Evolutionary conservation across 2,329 filamentous ascomycete genomes (phyloP), one percentile per base, ranked within the genome.

Genomic region (Beauveria caledonica): DNA sequence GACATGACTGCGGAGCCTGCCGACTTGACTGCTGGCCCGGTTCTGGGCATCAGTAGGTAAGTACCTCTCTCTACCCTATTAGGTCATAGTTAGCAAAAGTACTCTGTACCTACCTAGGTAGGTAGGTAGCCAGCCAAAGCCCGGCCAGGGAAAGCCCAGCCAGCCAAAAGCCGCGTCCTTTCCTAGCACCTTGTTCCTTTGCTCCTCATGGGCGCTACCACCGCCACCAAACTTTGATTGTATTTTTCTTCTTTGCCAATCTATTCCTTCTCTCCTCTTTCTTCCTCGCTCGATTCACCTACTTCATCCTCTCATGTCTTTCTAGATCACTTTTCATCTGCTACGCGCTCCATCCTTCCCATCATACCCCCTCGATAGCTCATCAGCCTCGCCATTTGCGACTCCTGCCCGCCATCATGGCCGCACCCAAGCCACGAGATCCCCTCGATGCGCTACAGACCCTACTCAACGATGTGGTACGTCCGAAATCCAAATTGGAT

Each of bases 391-490:
- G n/a, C 48, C 45, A 23, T 50, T 53, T 60, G 58, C 58, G 58
- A 44, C 58, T 53, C 49, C 49, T 15, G 25, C 36, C 42, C 45
- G 54, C 39, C 57, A 64, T 44, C 58, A 74, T 75, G 71, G 69
- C 73, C 56, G 65, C 69, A 17, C 65, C 70, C 58, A 65, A 69
- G 58, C 65, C 71, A 58, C 70, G 72, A 62, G 73, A 77, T 57
- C 71, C 78, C 29, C 66, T 82, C 25, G 76, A 80, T 58, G 70
- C 75, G 60, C 73, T 85, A n/a, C 76, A 84, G 67, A 72, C 73
- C 58, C 77, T 81, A 65, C 73, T 85, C 64, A 81, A 82, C 64
- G 79, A 81, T 63, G 77, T 81, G 64, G 83, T 85, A 69, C 70
- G 81, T 71, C 36, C 54, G 33, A n/a, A 21, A 23, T 13, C 27